Conservation (phyloP, 2,329 filamentous ascomycete species). For the Sporothrix sp. region DNA sequence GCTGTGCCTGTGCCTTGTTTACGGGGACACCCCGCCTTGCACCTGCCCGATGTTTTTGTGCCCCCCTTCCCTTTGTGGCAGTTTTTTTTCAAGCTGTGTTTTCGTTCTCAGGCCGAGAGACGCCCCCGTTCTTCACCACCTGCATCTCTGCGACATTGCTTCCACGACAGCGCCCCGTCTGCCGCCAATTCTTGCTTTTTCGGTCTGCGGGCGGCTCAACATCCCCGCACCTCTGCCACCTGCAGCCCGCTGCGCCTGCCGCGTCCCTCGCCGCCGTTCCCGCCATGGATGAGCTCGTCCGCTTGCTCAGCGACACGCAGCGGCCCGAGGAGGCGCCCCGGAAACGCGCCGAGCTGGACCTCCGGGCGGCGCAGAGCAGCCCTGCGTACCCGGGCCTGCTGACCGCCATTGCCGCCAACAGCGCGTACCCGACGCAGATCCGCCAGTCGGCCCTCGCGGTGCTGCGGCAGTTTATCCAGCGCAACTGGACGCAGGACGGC, state of each 20-base stretch:
- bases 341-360: conserved; percentile 76
- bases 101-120: background rate
- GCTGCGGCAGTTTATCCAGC: conserved; percentile 73
- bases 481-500: conserved; percentile 70
- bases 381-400: conserved; percentile 70
- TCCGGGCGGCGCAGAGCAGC: conserved; percentile 59
- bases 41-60: background rate
- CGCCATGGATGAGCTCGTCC: conserved; percentile 81
- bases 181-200: background rate
- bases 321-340: conserved; percentile 64
- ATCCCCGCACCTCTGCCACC: background rate
- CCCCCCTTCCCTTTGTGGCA: too few relatives aligned
- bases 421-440: conserved; percentile 60
- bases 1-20: background rate
- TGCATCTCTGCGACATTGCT: background rate
- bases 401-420: conserved; percentile 68
- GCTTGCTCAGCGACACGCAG: conserved; percentile 80
- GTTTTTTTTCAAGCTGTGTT: background rate
- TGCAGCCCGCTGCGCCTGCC: background rate
- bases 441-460: conserved; percentile 75
- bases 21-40: background rate
- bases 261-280: background rate
- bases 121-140: background rate
- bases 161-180: background rate
- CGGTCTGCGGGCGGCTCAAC: background rate